Evolutionary conservation across 2,329 filamentous ascomycete genomes (phyloP).

Genomic region (Aspergillus fumigatiaffinis): DNA sequence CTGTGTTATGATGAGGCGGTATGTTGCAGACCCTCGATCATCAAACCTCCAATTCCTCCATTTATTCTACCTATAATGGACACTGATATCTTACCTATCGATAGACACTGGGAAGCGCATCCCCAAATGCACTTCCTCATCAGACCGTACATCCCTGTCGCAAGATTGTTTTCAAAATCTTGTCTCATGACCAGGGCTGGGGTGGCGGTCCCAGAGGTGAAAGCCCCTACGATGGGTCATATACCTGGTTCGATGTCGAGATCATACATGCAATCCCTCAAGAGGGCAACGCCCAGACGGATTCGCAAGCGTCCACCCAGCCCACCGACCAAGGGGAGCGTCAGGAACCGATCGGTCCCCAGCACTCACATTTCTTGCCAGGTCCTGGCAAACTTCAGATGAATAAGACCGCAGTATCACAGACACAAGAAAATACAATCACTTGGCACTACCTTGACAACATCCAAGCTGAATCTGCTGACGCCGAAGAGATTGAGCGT

Average conservation of each 20-base stretch:
- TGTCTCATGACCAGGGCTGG: constrained; percentile 37
- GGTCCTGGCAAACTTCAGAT: constrained; percentile 26
- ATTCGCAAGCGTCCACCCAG: constrained; percentile 18
- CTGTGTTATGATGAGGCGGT: constrained; percentile 33
- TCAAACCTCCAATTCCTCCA: neutral
- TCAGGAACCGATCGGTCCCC: constrained; percentile 15
- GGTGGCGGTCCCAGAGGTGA: constrained; percentile 14
- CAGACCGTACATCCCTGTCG: constrained; percentile 35
- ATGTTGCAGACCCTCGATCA: constrained; percentile 1
- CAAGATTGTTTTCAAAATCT: constrained; percentile 35
- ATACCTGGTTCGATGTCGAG: constrained; percentile 39
- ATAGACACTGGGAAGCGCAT: constrained; percentile 11
- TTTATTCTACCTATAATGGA: neutral
- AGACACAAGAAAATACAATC: constrained; percentile 24
- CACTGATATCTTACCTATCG: neutral
- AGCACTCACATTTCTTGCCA: constrained; percentile 28
- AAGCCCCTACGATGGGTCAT: constrained; percentile 29
- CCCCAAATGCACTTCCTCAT: constrained; percentile 27
- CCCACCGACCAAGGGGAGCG: constrained; percentile 12
- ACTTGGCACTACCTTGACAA: constrained; percentile 35
- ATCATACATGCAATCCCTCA: constrained; percentile 21
- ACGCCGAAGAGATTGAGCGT: constrained; percentile 29
- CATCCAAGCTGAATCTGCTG: constrained; percentile 25
- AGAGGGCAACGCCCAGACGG: neutral
- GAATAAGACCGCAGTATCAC: constrained; percentile 22